Base-by-base conservation (phyloP, 1,139 yeast genomes). In the Hyphopichia buzzinii region DNA sequence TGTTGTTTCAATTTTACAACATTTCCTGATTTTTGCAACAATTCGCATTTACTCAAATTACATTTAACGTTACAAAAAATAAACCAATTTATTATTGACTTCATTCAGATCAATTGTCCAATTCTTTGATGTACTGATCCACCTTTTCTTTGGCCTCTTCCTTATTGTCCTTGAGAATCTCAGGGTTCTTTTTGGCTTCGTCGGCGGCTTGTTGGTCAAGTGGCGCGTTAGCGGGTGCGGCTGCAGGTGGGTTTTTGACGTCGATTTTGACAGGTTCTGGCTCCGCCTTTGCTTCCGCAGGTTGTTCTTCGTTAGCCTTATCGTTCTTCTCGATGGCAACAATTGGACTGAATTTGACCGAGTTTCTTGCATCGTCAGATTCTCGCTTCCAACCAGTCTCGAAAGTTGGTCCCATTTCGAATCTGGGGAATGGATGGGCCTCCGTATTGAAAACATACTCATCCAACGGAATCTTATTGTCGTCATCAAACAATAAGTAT, bases 401-500 rank as follows among this genome's bases (percentile, higher is more conserved):
- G 52, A 83, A 80, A 33, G 60, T 54, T 3, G 77, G 73, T 14
- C 65, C 72, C 64, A 76, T 62, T 19, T 74, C 75, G 47, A 84
- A 82, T 38, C 67, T 72, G 15, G 97, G 97, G 64, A 90, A 77
- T 30, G 95, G 95, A 59, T 90, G 97, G 0, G 95, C 97, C 53
- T 87, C 96, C 2, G 96, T 87, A 59, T 87, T 90, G 70, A 88
- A 88, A 2, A 90, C 90, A 40, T 83, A 76, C 41, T 82, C 64
- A 34, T 79, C 81, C 43, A 85, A 66, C 31, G 84, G 81, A 41
- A 79, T 57, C 40, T 69, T 67, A 48, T 74, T 68, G 14, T 72
- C 73, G 29, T 81, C 80, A 48, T 84, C 88, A 60, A 90, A 90
- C 47, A 90, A 68, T 43, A 90, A 67, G 57, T 88, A 89, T 39